Base-by-base conservation (phyloP, 2,329 filamentous ascomycete genomes). In the Talaromyces rugulosus region DNA sequence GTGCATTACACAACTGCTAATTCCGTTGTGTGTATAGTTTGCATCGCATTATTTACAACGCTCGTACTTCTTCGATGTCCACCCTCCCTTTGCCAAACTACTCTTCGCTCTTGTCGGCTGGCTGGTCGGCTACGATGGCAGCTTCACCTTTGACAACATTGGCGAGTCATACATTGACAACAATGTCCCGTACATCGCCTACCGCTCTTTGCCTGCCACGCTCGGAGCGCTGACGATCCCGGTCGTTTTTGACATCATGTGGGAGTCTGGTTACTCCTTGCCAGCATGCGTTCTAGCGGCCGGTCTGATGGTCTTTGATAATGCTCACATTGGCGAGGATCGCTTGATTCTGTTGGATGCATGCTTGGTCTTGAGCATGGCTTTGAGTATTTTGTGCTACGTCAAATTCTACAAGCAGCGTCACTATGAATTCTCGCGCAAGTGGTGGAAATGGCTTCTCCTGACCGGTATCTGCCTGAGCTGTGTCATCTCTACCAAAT, bases 381-480 rank as follows among this genome's bases (percentile, higher is more conserved):
- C 95, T 5, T 89, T 95, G 78, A 96, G 92, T 76, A 83, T 99
- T 61, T 83, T 97, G 61, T 92, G 86, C 82, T 99, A 99, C 78
- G 89, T 99, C 78, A 92, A 93, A 69, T 99, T 98, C 80, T 98
- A 98, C 83, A 99, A 98, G 84, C 82, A 94, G 68, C 87, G 95
- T 69, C 93, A 98, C 70, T 84, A 88, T 66, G 85, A 95, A 3
- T 99, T 99, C 75, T 87, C 90, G 63, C 87, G 92, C 65, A 98
- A 99, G 80, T 99, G 95, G 95, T 99, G 95, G 95, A 99, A 99
- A 79, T 99, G 95, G 95, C 85, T 99, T 63, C 87, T 99, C 65
- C 79, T 98, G 70, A 99, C 95, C 7, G 95, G 95, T 63, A 94
- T 99, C 74, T 89, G 89, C 64, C 85, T 99, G 74, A 97, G 93